These are phyloP conservation scores for Trichomonas vaginalis DNA, from an alignment of 208 protist species.

Conservation along the genomic window DNA sequence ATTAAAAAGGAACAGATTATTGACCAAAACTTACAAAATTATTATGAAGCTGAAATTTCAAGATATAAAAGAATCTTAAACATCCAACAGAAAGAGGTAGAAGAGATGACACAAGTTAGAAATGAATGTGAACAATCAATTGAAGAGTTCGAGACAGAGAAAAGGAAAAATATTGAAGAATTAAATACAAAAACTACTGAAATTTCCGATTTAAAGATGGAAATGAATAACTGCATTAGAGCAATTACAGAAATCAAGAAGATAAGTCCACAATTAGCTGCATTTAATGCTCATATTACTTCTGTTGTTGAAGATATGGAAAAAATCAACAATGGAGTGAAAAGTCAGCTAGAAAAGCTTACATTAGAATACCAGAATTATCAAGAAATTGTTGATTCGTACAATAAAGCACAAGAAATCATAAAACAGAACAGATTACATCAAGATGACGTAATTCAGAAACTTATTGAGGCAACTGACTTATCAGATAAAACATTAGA, in stretches of 20 bases:
- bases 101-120: not conserved
- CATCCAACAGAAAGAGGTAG: not conserved
- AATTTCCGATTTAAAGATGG: not conserved
- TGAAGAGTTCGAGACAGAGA: not conserved
- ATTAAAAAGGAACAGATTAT: not conserved
- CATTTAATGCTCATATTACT: not conserved
- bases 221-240: not conserved
- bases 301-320: not conserved
- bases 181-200: not conserved
- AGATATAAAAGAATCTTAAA: not conserved
- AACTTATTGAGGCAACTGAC: not conserved
- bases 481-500: not conserved
- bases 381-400: not conserved
- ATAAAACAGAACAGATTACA: not conserved
- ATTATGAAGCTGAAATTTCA: not conserved
- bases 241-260: not conserved
- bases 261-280: not conserved
- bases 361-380: not conserved
- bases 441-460: not conserved
- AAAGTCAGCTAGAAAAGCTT: not conserved
- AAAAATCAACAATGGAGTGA: not conserved
- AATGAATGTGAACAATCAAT: not conserved
- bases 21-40: not conserved
- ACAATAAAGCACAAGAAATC: not conserved
- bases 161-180: not conserved